A percentile compares a stretch with the other conserved stretches of the same genome.
Conservation (phyloP, 1,284 basidiomycete genomes). For the Sporisorium exsertum region DNA sequence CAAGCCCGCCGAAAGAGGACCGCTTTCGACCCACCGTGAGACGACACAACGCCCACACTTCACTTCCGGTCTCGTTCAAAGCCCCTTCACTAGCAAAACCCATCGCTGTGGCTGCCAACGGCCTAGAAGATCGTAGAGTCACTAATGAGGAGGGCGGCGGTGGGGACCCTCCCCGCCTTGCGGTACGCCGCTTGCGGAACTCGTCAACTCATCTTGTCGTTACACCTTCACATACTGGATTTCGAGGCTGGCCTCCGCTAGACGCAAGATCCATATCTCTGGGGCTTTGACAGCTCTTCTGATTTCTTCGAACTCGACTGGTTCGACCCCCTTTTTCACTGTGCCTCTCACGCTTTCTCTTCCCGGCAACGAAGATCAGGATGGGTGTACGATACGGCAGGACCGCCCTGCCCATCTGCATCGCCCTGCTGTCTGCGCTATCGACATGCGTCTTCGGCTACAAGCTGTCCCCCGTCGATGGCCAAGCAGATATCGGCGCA, state of each 20-base stretch:
- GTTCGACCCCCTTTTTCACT: background rate
- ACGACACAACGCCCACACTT: background rate
- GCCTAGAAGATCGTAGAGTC: too few species aligned
- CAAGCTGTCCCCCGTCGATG: constrained; percentile 20
- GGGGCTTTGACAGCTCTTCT: background rate
- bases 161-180: background rate
- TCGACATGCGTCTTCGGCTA: background rate
- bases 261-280: background rate
- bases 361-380: background rate
- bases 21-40: background rate
- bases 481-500: constrained; percentile 31
- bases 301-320: background rate
- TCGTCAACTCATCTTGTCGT: background rate
- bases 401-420: background rate
- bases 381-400: background rate
- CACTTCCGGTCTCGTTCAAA: background rate
- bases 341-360: background rate
- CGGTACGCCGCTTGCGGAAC: background rate
- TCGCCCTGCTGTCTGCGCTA: background rate
- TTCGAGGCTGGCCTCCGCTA: background rate
- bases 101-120: background rate
- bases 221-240: background rate
- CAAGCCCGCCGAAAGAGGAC: background rate
- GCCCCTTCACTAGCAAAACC: background rate
- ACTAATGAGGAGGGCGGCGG: too few species aligned